A percentile compares a stretch with the other conserved stretches of the same genome.
Evolutionary conservation across 2,329 filamentous ascomycete species (phyloP).

Genomic region (Teratosphaeria destructans): DNA sequence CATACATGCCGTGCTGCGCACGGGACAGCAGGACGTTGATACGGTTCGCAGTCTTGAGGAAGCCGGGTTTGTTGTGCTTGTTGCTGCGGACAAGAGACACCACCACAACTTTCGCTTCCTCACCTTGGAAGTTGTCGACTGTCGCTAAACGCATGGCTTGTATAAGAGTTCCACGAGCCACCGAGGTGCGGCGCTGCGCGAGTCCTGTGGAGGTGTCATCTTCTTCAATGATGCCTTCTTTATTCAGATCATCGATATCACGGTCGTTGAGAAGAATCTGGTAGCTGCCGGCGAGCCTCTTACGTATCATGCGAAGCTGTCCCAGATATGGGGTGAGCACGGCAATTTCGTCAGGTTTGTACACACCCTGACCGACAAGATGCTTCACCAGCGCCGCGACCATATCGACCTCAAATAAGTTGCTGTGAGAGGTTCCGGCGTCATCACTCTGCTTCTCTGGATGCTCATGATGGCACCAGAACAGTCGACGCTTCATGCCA

Average conservation of each 20-base stretch:
- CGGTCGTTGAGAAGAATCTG: constrained; percentile 55
- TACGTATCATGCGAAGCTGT: constrained; percentile 45
- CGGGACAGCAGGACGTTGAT: constrained; percentile 60
- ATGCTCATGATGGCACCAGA: constrained; percentile 52
- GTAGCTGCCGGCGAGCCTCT: constrained; percentile 37
- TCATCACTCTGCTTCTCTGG: constrained; percentile 30
- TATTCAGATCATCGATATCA: constrained; percentile 45
- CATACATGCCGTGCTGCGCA: constrained; percentile 59
- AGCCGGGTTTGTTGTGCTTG: constrained; percentile 46
- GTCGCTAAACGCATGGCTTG: constrained; percentile 50
- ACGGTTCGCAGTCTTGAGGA: constrained; percentile 54
- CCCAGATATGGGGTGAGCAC: constrained; percentile 58
- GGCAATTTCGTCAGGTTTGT: constrained; percentile 52
- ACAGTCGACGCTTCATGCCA: constrained; percentile 44
- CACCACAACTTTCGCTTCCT: constrained; percentile 62
- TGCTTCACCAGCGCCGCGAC: constrained; percentile 52
- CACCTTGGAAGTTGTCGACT: constrained; percentile 63
- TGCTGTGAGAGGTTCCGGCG: constrained; percentile 37
- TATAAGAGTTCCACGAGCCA: constrained; percentile 28
- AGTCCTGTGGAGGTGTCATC: not conserved
- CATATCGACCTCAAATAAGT: constrained; percentile 55
- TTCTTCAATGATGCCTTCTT: constrained; percentile 10
- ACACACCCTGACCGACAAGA: constrained; percentile 53
- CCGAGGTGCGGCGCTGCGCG: not conserved
- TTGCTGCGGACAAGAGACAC: constrained; percentile 65